Evolutionary conservation across 139 green algal species (phyloP).

Genomic region (Chlamydomonas sp.): DNA sequence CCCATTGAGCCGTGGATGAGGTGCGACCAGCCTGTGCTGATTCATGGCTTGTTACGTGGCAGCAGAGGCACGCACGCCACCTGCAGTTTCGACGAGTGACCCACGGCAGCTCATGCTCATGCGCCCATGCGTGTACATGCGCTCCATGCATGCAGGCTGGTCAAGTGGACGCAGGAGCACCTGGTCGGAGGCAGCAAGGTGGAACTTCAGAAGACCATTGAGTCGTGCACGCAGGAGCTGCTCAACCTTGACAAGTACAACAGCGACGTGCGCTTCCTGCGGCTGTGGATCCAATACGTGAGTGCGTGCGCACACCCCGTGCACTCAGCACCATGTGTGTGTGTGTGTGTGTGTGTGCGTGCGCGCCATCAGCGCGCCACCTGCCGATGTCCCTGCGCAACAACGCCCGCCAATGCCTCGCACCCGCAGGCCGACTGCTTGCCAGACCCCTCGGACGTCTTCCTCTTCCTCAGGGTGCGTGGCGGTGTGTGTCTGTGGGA

Average conservation of each 20-base stretch:
- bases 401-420: too few species aligned
- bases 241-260: conserved; percentile 53
- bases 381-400: background rate
- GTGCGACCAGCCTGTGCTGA: conserved; percentile 26
- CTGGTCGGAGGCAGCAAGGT: conserved; percentile 53
- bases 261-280: conserved; percentile 76
- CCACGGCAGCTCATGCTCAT: background rate
- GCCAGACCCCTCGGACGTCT: conserved; percentile 79
- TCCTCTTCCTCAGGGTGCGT: conserved; percentile 64
- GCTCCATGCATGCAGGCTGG: conserved; percentile 47
- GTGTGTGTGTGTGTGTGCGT: background rate
- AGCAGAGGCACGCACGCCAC: too few species aligned
- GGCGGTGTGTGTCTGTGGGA: background rate
- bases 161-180: conserved; percentile 83
- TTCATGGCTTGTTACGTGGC: conserved; percentile 12
- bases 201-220: conserved; percentile 74
- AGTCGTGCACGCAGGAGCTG: conserved; percentile 71
- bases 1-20: conserved; percentile 69
- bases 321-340: conserved; percentile 11
- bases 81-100: background rate
- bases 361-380: background rate
- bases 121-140: background rate
- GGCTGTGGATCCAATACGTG: conserved; percentile 92
- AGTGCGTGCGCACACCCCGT: conserved; percentile 14
- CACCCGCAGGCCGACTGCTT: conserved; percentile 71